These are phyloP conservation scores for Lyophyllum decastes DNA, from an alignment of 768 basidiomycete species.

Conservation along the genomic window DNA sequence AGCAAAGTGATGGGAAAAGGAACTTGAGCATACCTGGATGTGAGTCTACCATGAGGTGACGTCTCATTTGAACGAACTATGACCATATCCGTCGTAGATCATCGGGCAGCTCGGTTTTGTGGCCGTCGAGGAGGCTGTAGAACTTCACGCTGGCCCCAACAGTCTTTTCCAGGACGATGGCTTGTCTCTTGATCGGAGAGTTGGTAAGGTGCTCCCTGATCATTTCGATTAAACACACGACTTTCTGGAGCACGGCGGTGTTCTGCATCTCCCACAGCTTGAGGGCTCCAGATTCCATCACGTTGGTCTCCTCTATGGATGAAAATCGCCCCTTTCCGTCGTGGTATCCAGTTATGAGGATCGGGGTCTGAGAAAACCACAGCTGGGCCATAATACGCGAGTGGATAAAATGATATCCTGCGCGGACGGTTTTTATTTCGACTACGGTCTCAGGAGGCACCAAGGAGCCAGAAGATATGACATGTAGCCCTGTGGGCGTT, in stretches of 20 bases:
- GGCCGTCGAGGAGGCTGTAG: slow-evolving; percentile 12
- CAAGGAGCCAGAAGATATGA: slow-evolving; percentile 9
- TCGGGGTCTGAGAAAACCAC: slow-evolving; percentile 23
- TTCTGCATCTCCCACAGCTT: slow-evolving; percentile 16
- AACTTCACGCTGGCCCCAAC: slow-evolving; percentile 6
- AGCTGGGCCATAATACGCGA: slow-evolving; percentile 15
- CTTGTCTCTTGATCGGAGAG: slow-evolving; percentile 15
- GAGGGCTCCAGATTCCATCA: slow-evolving; percentile 7
- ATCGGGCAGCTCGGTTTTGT: slow-evolving; percentile 8
- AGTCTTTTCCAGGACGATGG: slow-evolving; percentile 6
- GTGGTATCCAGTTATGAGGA: slow-evolving; percentile 19
- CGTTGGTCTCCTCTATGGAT: slow-evolving; percentile 6
- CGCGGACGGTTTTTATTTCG: slow-evolving; percentile 22
- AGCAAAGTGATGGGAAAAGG: background rate
- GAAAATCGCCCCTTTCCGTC: slow-evolving; percentile 17
- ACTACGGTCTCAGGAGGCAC: slow-evolving; percentile 14
- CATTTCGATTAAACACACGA: slow-evolving; percentile 17
- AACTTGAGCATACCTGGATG: background rate
- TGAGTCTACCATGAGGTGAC: background rate
- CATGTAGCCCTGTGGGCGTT: slow-evolving; percentile 10
- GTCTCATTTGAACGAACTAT: background rate
- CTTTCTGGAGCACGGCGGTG: slow-evolving; percentile 11
- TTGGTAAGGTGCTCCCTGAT: slow-evolving; percentile 12
- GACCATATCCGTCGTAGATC: slow-evolving; percentile 14
- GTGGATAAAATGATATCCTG: background rate